phyloP scores from a whole-genome alignment of 2,329 filamentous ascomycete genomes.

The Colletotrichum godetiae region DNA sequence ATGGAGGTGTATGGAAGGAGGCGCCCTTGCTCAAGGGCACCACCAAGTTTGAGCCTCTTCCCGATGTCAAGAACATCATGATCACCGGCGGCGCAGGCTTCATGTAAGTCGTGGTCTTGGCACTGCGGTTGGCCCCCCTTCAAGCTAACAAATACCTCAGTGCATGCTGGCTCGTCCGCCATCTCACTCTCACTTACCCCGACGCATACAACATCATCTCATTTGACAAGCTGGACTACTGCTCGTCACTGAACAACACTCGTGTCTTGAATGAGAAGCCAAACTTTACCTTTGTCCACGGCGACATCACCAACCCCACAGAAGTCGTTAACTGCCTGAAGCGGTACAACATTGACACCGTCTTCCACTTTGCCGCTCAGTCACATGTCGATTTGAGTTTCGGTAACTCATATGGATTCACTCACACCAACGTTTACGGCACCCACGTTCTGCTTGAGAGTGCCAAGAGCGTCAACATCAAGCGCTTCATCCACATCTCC shows the following conservation, averaged over 20 bases:
- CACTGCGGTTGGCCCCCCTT: neutral
- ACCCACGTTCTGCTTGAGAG: conserved; percentile 87
- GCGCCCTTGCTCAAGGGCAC: conserved; percentile 77
- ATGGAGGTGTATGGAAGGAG: conserved; percentile 76
- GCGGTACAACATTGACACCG: conserved; percentile 79
- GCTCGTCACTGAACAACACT: conserved; percentile 84
- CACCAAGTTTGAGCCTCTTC: conserved; percentile 76
- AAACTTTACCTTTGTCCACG: conserved; percentile 85
- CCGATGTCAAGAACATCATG: conserved; percentile 82
- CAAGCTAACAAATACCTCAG: conserved; percentile 53
- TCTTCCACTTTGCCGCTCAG: conserved; percentile 89
- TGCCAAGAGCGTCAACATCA: conserved; percentile 76
- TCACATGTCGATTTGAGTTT: conserved; percentile 87
- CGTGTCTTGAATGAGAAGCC: conserved; percentile 72
- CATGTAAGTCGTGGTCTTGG: conserved; percentile 68
- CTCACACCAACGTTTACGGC: conserved; percentile 83
- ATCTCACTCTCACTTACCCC: conserved; percentile 79
- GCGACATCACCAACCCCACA: conserved; percentile 78
- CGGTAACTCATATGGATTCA: conserved; percentile 84
- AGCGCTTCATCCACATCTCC: conserved; percentile 83
- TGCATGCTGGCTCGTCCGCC: conserved; percentile 85
- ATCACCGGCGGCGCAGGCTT: conserved; percentile 87
- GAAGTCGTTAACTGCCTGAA: conserved; percentile 79
- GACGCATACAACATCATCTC: conserved; percentile 82
- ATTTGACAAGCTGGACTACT: conserved; percentile 88